Base-by-base conservation (phyloP, 768 basidiomycete genomes). In the Tulasnella sp. region DNA sequence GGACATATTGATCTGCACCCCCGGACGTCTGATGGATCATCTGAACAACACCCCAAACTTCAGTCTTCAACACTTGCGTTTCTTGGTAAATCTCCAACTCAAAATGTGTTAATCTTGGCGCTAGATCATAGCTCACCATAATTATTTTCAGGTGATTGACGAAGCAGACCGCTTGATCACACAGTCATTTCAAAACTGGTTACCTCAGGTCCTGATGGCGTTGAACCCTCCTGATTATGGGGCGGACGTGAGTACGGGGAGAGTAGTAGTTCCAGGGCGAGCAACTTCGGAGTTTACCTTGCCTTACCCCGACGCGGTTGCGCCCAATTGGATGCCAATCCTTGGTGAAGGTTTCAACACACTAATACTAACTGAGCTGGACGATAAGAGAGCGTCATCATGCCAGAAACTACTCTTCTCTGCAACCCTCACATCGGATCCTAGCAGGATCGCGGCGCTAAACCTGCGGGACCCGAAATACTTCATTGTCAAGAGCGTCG, bases 381-480 rank as follows among this genome's bases (percentile, higher is more conserved):
- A 79, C 52, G 88, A 88, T 67, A 69, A 66, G 48, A 81, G 74
- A 66, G 73, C 75, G 43, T 70, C 80, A 3, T 86, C 86, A 4
- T 96, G 94, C 65, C 95, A 97, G 69, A 98, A 97, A 68, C 77
- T 99, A 3, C 75, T 99, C 7, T 96, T 99, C 73, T 96, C 93
- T 9, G 96, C 96, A 0, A 99, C 96, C 0, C 78, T 98, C 29
- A 96, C 94, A 0, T 80, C 85, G 8, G 93, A 98, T 73, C 95
- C 96, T 0, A 84, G 86, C n/a, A 94, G 89, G 67, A 84, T 98
- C 44, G 84, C 86, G 5, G 82, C 89, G 0, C 76, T 99, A 38
- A 79, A 84, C 48, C 73, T 99, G 41, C 74, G 80, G 59, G 73
- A 86, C 56, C 88, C 94, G 1, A 85, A 87, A 67, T 99, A 96